Conservation (phyloP, 108 stramenopile species). For the Skeletonema marinoi region DNA sequence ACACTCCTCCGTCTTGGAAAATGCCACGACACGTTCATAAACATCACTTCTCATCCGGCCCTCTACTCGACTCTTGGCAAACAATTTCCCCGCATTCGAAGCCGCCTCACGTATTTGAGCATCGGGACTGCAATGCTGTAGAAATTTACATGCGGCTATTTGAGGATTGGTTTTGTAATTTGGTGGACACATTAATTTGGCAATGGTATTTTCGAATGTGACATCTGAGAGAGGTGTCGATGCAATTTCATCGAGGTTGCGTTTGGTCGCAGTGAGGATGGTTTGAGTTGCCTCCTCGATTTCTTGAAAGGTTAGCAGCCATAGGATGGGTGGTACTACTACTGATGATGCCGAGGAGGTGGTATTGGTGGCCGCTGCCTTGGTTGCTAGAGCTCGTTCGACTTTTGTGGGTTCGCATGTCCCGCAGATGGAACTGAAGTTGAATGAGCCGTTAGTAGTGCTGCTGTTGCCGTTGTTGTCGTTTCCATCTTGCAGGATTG, state of each 20-base stretch:
- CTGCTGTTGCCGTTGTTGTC: not conserved
- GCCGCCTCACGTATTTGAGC: constrained; percentile 41
- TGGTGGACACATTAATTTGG: constrained; percentile 47
- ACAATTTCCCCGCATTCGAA: constrained; percentile 32
- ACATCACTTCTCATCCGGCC: constrained; percentile 49
- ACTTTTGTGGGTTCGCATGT: constrained; percentile 38
- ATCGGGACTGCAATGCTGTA: constrained; percentile 53
- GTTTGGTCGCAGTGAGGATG: constrained; percentile 24
- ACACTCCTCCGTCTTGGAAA: constrained; percentile 11
- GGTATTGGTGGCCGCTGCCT: constrained; percentile 8
- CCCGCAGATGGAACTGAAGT: constrained; percentile 23
- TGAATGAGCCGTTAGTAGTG: not conserved
- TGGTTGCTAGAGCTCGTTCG: constrained; percentile 32
- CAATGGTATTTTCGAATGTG: constrained; percentile 46
- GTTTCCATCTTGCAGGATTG: constrained; percentile 19
- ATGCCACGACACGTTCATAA: constrained; percentile 46
- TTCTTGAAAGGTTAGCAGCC: constrained; percentile 36
- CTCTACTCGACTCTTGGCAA: constrained; percentile 22
- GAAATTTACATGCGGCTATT: constrained; percentile 44
- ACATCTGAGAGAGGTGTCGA: constrained; percentile 24
- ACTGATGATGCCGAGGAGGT: not conserved
- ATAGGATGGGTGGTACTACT: constrained; percentile 44
- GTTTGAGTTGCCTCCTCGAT: constrained; percentile 24
- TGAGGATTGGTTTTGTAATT: constrained; percentile 56
- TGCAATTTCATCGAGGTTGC: constrained; percentile 43